These are phyloP conservation scores for Xylaria curta DNA, from an alignment of 495 filamentous ascomycete species.

Conservation along the genomic window DNA sequence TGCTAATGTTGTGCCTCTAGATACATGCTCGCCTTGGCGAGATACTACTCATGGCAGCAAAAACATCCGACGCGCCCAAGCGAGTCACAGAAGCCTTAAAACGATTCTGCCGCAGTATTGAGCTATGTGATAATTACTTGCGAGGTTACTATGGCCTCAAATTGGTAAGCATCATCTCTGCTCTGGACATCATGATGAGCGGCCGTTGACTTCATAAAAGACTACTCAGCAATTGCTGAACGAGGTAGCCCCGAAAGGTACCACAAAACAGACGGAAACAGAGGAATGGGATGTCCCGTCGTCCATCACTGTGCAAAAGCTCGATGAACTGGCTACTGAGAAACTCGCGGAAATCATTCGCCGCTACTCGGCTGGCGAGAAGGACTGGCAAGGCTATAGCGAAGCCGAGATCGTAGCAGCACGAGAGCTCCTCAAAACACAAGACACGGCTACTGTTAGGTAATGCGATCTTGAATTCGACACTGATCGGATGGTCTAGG, in stretches of 20 bases:
- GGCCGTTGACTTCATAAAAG: constrained; percentile 34
- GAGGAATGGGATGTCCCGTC: constrained; percentile 53
- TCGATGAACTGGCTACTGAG: constrained; percentile 74
- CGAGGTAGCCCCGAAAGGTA: constrained; percentile 36
- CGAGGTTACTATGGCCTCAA: constrained; percentile 91
- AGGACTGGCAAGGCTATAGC: constrained; percentile 74
- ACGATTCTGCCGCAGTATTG: constrained; percentile 86
- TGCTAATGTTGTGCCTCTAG: constrained; percentile 53
- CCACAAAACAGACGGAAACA: constrained; percentile 42
- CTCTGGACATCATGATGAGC: constrained; percentile 19
- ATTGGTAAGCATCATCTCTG: constrained; percentile 60
- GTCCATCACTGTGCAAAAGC: constrained; percentile 62
- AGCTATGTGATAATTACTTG: constrained; percentile 91
- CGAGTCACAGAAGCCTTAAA: constrained; percentile 73
- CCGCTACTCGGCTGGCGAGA: constrained; percentile 61
- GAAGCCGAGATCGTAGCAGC: constrained; percentile 79
- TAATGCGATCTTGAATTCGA: constrained; percentile 32
- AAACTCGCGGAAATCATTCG: constrained; percentile 80
- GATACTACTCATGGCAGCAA: constrained; percentile 72
- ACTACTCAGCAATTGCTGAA: constrained; percentile 48
- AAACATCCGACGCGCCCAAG: constrained; percentile 54
- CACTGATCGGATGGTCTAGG: background rate
- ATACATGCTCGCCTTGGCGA: constrained; percentile 90
- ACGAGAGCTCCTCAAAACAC: constrained; percentile 68
- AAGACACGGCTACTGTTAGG: constrained; percentile 38